A percentile compares a stretch with the other conserved stretches of the same genome.
phyloP scores from a whole-genome alignment of 1,139 yeast genomes.

The Debaryomycetaceae sp. region DNA sequence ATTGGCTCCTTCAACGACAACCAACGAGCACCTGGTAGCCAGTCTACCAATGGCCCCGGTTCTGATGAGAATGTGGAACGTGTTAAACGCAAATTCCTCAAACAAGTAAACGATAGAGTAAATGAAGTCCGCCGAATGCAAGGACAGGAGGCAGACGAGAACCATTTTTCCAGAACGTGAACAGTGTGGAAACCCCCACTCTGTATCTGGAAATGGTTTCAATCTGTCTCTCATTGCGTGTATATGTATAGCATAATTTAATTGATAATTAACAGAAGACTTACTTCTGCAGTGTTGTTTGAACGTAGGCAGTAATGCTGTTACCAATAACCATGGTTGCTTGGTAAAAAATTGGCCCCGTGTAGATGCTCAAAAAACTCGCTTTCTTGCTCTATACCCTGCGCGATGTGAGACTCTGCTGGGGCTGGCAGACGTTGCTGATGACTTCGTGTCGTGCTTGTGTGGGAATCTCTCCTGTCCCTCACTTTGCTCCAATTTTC shows the following conservation, averaged over 20 bases:
- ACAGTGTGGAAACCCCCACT: neutral
- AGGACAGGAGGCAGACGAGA: neutral
- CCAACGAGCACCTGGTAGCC: constrained; percentile 6
- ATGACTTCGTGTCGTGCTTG: no score
- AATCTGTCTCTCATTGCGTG: neutral
- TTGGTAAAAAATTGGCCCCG: no score
- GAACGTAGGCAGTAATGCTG: no score
- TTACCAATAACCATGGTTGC: no score
- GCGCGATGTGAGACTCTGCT: no score
- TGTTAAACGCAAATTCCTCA: constrained; percentile 16
- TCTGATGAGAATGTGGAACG: constrained; percentile 15
- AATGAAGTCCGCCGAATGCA: constrained; percentile 4
- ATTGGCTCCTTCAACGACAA: constrained; percentile 15
- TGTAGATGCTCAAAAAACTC: no score
- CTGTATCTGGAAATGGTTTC: neutral
- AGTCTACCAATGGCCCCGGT: constrained; percentile 2
- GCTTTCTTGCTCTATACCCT: no score
- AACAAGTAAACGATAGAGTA: constrained; percentile 20
- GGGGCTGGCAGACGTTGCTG: no score
- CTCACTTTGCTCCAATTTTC: no score
- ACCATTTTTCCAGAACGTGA: neutral
- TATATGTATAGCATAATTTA: constrained; percentile 4
- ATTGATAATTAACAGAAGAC: no score
- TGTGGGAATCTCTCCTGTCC: no score
- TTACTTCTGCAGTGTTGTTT: no score